Evolutionary conservation across 2,329 filamentous ascomycete species (phyloP), one percentile per base, ranked within the genome.

Genomic region (Penicillium concentricum): DNA sequence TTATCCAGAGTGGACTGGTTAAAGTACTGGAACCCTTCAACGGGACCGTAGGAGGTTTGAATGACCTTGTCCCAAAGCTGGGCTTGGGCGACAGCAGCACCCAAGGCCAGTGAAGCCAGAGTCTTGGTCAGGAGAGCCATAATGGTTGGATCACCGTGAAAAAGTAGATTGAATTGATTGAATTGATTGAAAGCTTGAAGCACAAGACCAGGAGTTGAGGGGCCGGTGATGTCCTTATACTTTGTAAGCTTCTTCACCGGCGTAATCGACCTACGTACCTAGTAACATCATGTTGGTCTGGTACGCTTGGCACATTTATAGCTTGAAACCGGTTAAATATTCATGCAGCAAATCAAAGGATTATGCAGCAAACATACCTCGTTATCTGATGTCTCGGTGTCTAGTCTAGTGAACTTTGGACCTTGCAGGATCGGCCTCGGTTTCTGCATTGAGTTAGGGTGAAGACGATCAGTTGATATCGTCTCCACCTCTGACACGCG

Each of bases 21-120:
- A 45, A 68, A 67, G 37, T 63, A 66, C 16, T 64, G 45, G 45
- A 59, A 66, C 15, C 61, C 64, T 44, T 64, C 49, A 18, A 67
- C 56, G 4, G 45, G 52, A 13, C 61, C 64, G 38, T 62, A 59
- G 4, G 48, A 52, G 34, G 61, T 67, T 22, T 66, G 42, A 18
- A 67, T 61, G 39, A 61, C 56, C 26, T 58, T 48, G 26, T 62
- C 57, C 57, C 61, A 67, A n/a, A 67, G 61, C 52, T 62, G 61
- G 15, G 61, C 57, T 26, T 63, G 59, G 30, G 53, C 50, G 32
- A 60, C 47, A 42, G 55, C 28, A 47, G 61, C 51, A 15, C 57
- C 57, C 13, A 63, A 16, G 18, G 48, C 57, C 45, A 63, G 28
- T 15, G 51, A 50, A 9, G 38, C 26, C 22, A 60, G 44, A 22